Percentiles rank a stretch among this genome's conserved stretches.
Evolutionary conservation across 2,329 filamentous ascomycete species (phyloP).

Genomic region (Trichocomaceae sp.): DNA sequence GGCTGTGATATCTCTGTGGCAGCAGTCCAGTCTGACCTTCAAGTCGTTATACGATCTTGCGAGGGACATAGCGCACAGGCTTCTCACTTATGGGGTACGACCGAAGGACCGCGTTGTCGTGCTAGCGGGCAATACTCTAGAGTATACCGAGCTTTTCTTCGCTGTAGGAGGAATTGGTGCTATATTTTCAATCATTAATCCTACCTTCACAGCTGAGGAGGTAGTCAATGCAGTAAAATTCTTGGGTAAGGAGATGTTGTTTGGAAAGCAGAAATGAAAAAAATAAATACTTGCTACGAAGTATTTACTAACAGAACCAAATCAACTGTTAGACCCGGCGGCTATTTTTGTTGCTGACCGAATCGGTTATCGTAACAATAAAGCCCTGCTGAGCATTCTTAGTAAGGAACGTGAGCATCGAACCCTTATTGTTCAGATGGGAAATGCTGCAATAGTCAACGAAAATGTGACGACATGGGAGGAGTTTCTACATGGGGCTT

Average conservation of each 20-base stretch:
- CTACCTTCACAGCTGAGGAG: slow-evolving; percentile 61
- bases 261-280: neutral
- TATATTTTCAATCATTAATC: slow-evolving; percentile 63
- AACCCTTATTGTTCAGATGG: neutral
- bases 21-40: neutral
- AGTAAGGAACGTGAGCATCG: neutral
- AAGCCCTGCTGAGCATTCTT: neutral
- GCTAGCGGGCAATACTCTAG: slow-evolving; percentile 52
- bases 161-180: slow-evolving; percentile 55
- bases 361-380: neutral
- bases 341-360: neutral
- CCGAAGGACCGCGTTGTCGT: slow-evolving; percentile 61
- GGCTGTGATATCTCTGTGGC: neutral
- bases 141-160: slow-evolving; percentile 58
- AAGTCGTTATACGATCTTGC: slow-evolving; percentile 28
- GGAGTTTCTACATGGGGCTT: neutral
- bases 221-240: slow-evolving; percentile 37
- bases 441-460: neutral
- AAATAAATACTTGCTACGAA: neutral
- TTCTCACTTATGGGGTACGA: slow-evolving; percentile 47
- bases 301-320: neutral
- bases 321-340: neutral
- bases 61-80: slow-evolving; percentile 31
- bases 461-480: neutral
- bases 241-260: neutral